These are phyloP conservation scores for Starmera stellimalicola DNA, from an alignment of 1,139 yeast genomes.

Conservation along the genomic window DNA sequence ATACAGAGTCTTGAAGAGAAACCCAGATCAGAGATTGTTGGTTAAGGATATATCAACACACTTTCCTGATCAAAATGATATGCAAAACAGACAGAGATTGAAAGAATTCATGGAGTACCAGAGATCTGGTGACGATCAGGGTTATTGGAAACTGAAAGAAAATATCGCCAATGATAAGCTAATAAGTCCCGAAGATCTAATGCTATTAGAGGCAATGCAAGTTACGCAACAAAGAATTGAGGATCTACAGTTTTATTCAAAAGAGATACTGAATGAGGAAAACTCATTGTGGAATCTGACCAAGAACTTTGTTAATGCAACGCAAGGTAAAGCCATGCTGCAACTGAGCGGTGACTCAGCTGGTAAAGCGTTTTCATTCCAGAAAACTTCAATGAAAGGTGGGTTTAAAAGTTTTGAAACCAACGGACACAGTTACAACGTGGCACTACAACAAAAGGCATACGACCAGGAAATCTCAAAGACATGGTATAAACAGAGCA, in stretches of 20 bases:
- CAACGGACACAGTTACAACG: constrained; percentile 62
- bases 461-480: constrained; percentile 86
- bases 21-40: constrained; percentile 63
- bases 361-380: constrained; percentile 83
- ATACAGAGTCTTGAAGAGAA: constrained; percentile 74
- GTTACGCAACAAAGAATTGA: constrained; percentile 81
- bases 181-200: constrained; percentile 88
- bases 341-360: constrained; percentile 95
- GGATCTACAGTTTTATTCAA: constrained; percentile 51
- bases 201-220: constrained; percentile 86
- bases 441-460: constrained; percentile 82
- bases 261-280: constrained; percentile 64
- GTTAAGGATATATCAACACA: constrained; percentile 87
- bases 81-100: constrained; percentile 91
- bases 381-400: constrained; percentile 90
- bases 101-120: constrained; percentile 99
- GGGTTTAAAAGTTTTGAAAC: constrained; percentile 65
- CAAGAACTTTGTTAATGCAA: constrained; percentile 82
- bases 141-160: constrained; percentile 88
- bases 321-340: constrained; percentile 94
- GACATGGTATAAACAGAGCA: constrained; percentile 58
- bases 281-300: constrained; percentile 92
- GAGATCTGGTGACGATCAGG: constrained; percentile 90
- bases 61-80: constrained; percentile 95
- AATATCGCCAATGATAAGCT: constrained; percentile 67